Conservation (phyloP, 2,329 filamentous ascomycete species). For the Myrmaecium sp. region DNA sequence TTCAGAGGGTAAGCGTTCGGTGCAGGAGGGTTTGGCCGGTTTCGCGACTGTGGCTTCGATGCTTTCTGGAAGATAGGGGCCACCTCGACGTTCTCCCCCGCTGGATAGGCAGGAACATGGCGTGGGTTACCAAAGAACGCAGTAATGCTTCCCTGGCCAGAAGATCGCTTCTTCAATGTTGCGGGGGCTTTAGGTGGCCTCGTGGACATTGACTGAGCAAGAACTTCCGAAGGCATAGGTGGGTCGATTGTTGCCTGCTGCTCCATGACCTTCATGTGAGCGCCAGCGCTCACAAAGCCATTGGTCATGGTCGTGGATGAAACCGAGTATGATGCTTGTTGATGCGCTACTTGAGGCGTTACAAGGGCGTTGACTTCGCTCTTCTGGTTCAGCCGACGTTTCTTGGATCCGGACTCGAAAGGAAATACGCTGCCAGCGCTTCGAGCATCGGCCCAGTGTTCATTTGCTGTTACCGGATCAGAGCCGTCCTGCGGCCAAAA, state of each 20-base stretch:
- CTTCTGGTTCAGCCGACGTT: constrained; percentile 11
- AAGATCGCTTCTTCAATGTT: constrained; percentile 18
- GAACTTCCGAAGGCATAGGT: constrained; percentile 2
- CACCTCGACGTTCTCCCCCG: constrained; percentile 2
- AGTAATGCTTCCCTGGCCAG: constrained; percentile 35
- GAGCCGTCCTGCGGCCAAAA: constrained; percentile 17
- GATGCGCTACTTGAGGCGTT: constrained; percentile 21
- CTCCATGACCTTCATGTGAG: constrained; percentile 22
- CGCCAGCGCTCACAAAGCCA: constrained; percentile 23
- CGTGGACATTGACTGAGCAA: constrained; percentile 1
- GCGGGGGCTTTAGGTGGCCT: constrained; percentile 15
- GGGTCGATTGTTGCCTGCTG: constrained; percentile 10
- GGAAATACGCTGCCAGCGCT: constrained; percentile 3
- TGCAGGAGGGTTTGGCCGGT: constrained; percentile 3
- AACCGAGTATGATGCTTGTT: constrained; percentile 12
- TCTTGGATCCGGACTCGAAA: constrained; percentile 9
- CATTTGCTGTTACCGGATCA: constrained; percentile 11
- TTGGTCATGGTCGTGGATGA: constrained; percentile 9
- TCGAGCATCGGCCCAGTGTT: constrained; percentile 1
- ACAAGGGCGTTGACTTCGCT: constrained; percentile 7
- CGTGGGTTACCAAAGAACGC: constrained; percentile 30
- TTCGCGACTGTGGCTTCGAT: constrained; percentile 4
- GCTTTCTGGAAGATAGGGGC: constrained; percentile 1
- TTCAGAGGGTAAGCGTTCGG: constrained; percentile 7
- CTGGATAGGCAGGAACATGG: constrained; percentile 6